A percentile compares a stretch with the other conserved stretches of the same genome.
These are phyloP conservation scores for Vigna mungo DNA, from an alignment of 306 rosid species.

Conservation along the genomic window DNA sequence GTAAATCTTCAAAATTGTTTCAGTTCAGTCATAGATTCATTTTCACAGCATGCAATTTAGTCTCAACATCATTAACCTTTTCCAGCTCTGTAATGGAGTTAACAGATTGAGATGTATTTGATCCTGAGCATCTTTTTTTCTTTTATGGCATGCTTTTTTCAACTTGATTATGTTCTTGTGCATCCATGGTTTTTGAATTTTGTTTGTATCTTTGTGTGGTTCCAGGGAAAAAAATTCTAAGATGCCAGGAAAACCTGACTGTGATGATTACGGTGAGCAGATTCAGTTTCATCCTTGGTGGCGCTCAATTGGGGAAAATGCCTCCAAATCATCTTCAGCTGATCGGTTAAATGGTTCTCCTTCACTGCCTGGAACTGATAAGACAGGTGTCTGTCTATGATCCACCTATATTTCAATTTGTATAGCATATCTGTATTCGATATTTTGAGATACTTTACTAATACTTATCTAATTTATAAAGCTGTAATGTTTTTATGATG, in stretches of 20 bases:
- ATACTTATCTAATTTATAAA: no score
- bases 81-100: conserved; percentile 31
- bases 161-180: conserved; percentile 22
- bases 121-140: neutral
- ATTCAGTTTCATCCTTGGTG: conserved; percentile 73
- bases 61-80: conserved; percentile 20
- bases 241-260: conserved; percentile 77
- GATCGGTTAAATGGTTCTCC: conserved; percentile 54
- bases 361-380: conserved; percentile 55
- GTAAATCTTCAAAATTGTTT: conserved; percentile 21
- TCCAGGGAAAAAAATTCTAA: conserved; percentile 54
- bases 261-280: conserved; percentile 49
- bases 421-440: no score
- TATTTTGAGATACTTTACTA: no score
- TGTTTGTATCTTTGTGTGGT: conserved; percentile 34
- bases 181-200: neutral
- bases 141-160: neutral
- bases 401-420: no score
- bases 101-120: conserved; percentile 33
- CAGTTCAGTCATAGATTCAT: neutral
- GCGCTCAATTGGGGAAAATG: conserved; percentile 58
- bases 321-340: conserved; percentile 51
- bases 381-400: conserved; percentile 27
- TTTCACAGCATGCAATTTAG: conserved; percentile 3
- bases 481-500: no score